Percentiles rank a stretch among this genome's conserved stretches.
phyloP scores from a whole-genome alignment of 352 stramenopile genomes.

The Pythium rishiriense region DNA sequence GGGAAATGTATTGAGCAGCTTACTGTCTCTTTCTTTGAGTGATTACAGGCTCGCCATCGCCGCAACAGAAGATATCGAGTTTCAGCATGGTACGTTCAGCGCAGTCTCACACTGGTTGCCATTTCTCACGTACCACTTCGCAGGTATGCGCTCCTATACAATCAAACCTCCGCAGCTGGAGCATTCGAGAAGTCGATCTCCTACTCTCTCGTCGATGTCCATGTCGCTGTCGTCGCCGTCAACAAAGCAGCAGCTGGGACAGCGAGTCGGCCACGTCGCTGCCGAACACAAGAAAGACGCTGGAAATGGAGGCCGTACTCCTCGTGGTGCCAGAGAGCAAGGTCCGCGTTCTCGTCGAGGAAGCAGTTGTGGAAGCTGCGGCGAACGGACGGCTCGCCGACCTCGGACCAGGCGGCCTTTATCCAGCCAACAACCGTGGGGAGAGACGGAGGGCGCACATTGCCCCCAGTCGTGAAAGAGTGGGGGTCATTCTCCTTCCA shows the following conservation, averaged over 20 bases:
- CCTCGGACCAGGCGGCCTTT: conserved; percentile 2
- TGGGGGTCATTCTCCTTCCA: conserved; percentile 12
- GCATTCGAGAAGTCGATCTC: conserved; percentile 6
- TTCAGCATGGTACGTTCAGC: conserved; percentile 1
- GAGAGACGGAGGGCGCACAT: conserved; percentile 1
- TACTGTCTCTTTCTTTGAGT: conserved; percentile 9
- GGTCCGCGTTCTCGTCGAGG: neutral
- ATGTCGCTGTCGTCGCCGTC: conserved; percentile 4
- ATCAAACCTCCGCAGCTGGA: neutral
- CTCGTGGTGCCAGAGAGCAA: conserved; percentile 1
- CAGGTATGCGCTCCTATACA: conserved; percentile 2
- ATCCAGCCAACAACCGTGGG: neutral
- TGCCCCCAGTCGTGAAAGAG: neutral
- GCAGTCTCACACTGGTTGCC: conserved; percentile 4
- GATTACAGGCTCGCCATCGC: neutral
- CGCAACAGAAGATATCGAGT: neutral
- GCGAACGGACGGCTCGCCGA: neutral
- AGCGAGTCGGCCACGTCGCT: neutral
- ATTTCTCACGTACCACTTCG: neutral
- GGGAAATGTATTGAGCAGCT: neutral
- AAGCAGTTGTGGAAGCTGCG: conserved; percentile 19
- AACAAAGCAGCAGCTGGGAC: conserved; percentile 2
- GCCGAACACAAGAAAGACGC: conserved; percentile 1
- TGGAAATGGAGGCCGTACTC: conserved; percentile 4
- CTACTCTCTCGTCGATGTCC: conserved; percentile 6